Conservation (phyloP, 2,329 filamentous ascomycete genomes). For the Trichoderma sp. region DNA sequence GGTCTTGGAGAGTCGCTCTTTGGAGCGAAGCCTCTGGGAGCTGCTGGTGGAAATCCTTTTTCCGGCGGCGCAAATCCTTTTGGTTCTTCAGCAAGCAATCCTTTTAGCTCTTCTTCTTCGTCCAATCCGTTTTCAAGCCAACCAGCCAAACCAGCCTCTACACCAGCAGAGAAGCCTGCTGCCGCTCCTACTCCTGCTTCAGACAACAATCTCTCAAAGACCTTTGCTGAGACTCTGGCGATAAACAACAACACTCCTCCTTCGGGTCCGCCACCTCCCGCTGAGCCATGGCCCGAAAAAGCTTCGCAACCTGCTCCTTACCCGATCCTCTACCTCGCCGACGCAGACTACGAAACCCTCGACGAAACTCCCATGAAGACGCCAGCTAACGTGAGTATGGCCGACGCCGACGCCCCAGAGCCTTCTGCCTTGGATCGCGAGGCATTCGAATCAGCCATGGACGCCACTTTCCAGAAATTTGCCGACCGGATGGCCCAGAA, state of each 20-base stretch:
- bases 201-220: slow-evolving; percentile 53
- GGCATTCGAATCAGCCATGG: slow-evolving; percentile 73
- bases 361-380: slow-evolving; percentile 60
- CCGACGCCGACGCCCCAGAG: slow-evolving; percentile 47
- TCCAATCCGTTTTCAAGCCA: slow-evolving; percentile 40
- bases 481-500: slow-evolving; percentile 78
- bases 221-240: slow-evolving; percentile 76
- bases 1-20: slow-evolving; percentile 71
- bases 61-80: slow-evolving; percentile 57
- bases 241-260: slow-evolving; percentile 63
- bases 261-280: slow-evolving; percentile 41
- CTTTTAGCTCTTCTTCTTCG: slow-evolving; percentile 37
- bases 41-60: slow-evolving; percentile 61
- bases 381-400: slow-evolving; percentile 51
- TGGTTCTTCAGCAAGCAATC: slow-evolving; percentile 40
- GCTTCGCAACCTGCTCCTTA: slow-evolving; percentile 71
- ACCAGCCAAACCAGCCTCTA: slow-evolving; percentile 42
- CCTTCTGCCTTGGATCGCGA: slow-evolving; percentile 64
- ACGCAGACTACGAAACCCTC: slow-evolving; percentile 90
- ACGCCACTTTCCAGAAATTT: slow-evolving; percentile 78
- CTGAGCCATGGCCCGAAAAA: slow-evolving; percentile 75
- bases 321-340: slow-evolving; percentile 75
- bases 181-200: slow-evolving; percentile 31
- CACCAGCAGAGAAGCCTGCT: slow-evolving; percentile 36
- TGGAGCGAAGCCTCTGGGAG: slow-evolving; percentile 59